These are phyloP conservation scores for Apiospora arundinis DNA, from an alignment of 2,329 filamentous ascomycete genomes.

Conservation along the genomic window DNA sequence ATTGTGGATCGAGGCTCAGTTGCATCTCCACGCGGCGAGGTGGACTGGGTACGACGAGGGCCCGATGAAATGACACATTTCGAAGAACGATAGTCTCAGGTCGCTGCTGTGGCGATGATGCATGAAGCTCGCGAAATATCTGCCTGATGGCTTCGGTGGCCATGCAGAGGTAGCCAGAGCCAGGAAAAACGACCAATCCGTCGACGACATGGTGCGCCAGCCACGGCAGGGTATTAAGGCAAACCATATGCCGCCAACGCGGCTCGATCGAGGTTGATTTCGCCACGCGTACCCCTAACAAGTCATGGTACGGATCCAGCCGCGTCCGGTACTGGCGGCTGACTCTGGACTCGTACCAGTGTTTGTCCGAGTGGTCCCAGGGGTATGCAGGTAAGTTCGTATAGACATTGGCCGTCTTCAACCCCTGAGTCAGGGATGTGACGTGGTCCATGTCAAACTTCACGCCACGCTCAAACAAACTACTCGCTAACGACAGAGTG, in stretches of 20 bases:
- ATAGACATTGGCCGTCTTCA: no score
- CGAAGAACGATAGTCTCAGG: slow-evolving; percentile 22
- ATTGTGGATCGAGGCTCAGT: not conserved
- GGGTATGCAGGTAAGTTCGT: not conserved
- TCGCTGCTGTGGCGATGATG: not conserved
- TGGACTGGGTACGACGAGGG: slow-evolving; percentile 14
- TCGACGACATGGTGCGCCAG: slow-evolving; percentile 20
- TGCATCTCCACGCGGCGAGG: slow-evolving; percentile 21
- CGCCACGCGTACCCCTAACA: slow-evolving; percentile 35
- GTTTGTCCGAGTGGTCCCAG: slow-evolving; percentile 31
- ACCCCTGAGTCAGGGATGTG: no score
- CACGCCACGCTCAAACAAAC: slow-evolving; percentile 32
- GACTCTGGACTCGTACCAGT: slow-evolving; percentile 40
- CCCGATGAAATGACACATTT: slow-evolving; percentile 16
- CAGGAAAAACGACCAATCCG: slow-evolving; percentile 21
- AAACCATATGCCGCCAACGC: slow-evolving; percentile 4
- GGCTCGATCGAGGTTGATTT: not conserved
- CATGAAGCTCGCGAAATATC: not conserved
- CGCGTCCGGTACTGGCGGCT: slow-evolving; percentile 41
- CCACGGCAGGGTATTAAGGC: slow-evolving; percentile 13
- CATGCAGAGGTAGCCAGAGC: slow-evolving; percentile 19
- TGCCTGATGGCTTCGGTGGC: slow-evolving; percentile 24
- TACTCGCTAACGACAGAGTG: slow-evolving; percentile 36
- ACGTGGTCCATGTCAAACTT: no score
- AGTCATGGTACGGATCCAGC: slow-evolving; percentile 41